These are phyloP conservation scores for Aphanomyces astaci DNA, from an alignment of 352 stramenopile species.

Conservation along the genomic window DNA sequence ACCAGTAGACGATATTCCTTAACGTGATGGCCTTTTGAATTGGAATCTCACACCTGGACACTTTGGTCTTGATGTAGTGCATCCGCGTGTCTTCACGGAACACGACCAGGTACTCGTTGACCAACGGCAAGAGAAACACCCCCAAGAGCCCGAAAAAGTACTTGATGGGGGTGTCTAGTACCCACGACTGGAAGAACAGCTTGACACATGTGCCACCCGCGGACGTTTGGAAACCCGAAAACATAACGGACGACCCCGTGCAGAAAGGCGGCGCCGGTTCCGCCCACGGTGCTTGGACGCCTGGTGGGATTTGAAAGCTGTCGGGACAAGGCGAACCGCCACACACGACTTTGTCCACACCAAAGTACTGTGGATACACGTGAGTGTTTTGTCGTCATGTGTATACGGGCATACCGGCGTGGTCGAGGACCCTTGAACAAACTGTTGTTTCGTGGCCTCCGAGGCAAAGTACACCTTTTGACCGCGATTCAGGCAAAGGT, in stretches of 20 bases:
- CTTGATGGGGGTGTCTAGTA: constrained; percentile 62
- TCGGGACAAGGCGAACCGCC: constrained; percentile 46
- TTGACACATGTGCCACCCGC: constrained; percentile 62
- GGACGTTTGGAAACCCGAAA: constrained; percentile 71
- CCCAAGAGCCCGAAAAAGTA: constrained; percentile 66
- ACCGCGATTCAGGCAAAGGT: constrained; percentile 59
- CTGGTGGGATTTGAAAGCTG: constrained; percentile 42
- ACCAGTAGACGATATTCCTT: background rate
- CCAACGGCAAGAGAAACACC: constrained; percentile 49
- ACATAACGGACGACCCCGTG: constrained; percentile 49
- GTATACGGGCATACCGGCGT: constrained; percentile 32
- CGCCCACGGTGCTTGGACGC: constrained; percentile 39
- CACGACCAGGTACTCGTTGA: constrained; percentile 59
- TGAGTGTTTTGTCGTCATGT: too few species aligned
- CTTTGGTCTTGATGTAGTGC: constrained; percentile 32
- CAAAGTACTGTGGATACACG: constrained; percentile 24
- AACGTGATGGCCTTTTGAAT: background rate
- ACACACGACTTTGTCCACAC: constrained; percentile 50
- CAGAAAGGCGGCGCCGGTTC: constrained; percentile 35
- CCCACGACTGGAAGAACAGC: constrained; percentile 73
- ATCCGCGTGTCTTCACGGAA: constrained; percentile 44
- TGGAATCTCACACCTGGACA: constrained; percentile 26
- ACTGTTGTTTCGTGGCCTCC: constrained; percentile 51
- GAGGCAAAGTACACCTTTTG: constrained; percentile 84
- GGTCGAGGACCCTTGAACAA: constrained; percentile 50